Base-by-base conservation (phyloP, 2,329 filamentous ascomycete genomes). In the Chaetomium sp. region DNA sequence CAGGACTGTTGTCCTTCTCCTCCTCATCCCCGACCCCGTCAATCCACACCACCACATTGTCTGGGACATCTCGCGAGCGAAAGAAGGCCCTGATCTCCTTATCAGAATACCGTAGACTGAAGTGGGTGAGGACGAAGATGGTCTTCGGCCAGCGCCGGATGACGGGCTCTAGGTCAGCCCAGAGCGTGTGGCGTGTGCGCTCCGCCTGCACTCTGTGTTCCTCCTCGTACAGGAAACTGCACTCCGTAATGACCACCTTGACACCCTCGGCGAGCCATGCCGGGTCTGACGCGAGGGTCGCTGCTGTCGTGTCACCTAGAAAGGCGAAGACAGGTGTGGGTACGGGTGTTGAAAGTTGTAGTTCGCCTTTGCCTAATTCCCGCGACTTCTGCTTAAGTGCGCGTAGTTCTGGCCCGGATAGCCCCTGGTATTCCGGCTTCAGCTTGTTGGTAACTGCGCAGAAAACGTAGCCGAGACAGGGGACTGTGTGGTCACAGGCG, bases 401-500 rank as follows among this genome's bases (percentile, higher is more conserved):
- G 51, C 64, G 71, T 36, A 79, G 65, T 52, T 74, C 68, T 1
- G 63, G 56, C 1, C 73, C 74, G 2, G 68, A 42, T 0, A 71
- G 68, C 8, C 65, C 62, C 0, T 61, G 57, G 65, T 72, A 75
- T 53, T 75, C 70, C 1, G 69, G 65, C 52, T 65, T 68, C 8
- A 79, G 69, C 47, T 70, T 71, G 42, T 69, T 66, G 1, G 71
- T 73, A 1, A 70, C 70, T 9, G 65, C 65, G 35, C 62, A 65
- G 65, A 79, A 77, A 56, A 78, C 66, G 65, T 77, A 78, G 37
- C 75, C 76, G 1, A 78, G 63, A 54, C 72, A 77, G 2, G 76
- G 75, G 0, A 78, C 73, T 4, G 69, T 74, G 63, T 78, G 76
- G 59, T 75, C 70, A 67, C 76, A 78, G 14, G 64, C 56, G 53